Evolutionary conservation across 1,284 basidiomycete genomes (phyloP), one percentile per base, ranked within the genome.

Genomic region (Entoloma clypeatum): DNA sequence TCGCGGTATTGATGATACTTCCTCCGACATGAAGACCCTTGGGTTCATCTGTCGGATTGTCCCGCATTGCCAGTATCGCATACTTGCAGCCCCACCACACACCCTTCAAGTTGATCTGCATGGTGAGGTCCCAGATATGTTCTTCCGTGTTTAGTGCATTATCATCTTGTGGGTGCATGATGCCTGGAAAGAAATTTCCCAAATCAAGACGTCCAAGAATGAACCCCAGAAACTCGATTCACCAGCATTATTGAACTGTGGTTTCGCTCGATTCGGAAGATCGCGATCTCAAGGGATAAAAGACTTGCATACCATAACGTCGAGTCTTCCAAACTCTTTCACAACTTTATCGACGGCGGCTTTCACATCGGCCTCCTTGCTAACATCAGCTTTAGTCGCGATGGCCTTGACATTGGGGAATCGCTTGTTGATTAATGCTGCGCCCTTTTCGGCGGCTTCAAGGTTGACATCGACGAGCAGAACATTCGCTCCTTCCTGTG

Each of bases 21-120:
- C 94, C 94, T 41, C 93, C 93, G 14, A 70, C 68, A 54, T 79
- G 82, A 11, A 96, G 76, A 5, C 87, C 87, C 64, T 86, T 92
- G 43, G 75, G 66, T 49, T 77, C 77, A 50, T 96, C 92, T 30
- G 78, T 77, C 9, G 88, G 79, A 67, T 97, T 97, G 50, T 90
- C 69, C 49, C 91, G 82, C 94, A 98, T 98, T 17, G 94, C 95
- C 41, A 86, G 72, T 59, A 98, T 93, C 5, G 92, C 94, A 60
- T 98, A 86, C 67, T 97, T 96, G 76, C 88, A 94, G 32, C 95
- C 94, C 82, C 86, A 98, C 94, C 94, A 97, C 45, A 97, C 95
- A 41, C 94, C 94, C 67, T 98, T 98, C 61, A 95, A 80, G 64
- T 98, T 98, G 70, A 97, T 86, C 48, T 80, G 74, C 83, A 94